These are phyloP conservation scores for Orbilia quercus DNA, from an alignment of 2,329 filamentous ascomycete genomes.

Conservation along the genomic window DNA sequence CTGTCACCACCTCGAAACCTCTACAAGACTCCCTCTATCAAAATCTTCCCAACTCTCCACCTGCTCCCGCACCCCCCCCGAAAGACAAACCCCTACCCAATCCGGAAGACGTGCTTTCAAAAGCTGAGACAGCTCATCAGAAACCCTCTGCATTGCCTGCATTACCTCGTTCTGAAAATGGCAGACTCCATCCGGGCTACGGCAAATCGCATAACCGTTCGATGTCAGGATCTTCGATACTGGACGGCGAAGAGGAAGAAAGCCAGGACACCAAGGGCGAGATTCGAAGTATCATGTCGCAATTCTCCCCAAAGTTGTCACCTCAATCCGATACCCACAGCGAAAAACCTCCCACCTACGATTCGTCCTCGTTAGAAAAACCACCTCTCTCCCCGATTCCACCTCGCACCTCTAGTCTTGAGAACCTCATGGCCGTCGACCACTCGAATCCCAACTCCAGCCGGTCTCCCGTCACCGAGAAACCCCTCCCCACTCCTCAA, in stretches of 20 bases:
- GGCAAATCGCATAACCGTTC: slow-evolving; percentile 56
- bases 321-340: slow-evolving; percentile 53
- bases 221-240: slow-evolving; percentile 60
- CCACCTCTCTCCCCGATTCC: slow-evolving; percentile 54
- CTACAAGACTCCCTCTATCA: slow-evolving; percentile 35
- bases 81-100: slow-evolving; percentile 55
- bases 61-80: slow-evolving; percentile 58
- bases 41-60: slow-evolving; percentile 55
- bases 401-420: slow-evolving; percentile 52
- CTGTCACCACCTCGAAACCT: slow-evolving; percentile 18
- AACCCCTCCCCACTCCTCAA: slow-evolving; percentile 33
- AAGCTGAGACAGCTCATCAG: slow-evolving; percentile 52
- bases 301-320: slow-evolving; percentile 69
- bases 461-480: slow-evolving; percentile 29
- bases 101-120: slow-evolving; percentile 59
- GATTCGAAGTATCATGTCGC: slow-evolving; percentile 97
- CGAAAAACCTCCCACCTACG: slow-evolving; percentile 36
- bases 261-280: slow-evolving; percentile 80
- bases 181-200: slow-evolving; percentile 57
- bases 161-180: slow-evolving; percentile 46
- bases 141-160: slow-evolving; percentile 40
- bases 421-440: slow-evolving; percentile 48
- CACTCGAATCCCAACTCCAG: slow-evolving; percentile 7
- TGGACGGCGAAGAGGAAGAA: slow-evolving; percentile 71
- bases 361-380: slow-evolving; percentile 17